Conservation (phyloP, 805 yeast genomes). For the Sungouiozyma ichnusensis region DNA sequence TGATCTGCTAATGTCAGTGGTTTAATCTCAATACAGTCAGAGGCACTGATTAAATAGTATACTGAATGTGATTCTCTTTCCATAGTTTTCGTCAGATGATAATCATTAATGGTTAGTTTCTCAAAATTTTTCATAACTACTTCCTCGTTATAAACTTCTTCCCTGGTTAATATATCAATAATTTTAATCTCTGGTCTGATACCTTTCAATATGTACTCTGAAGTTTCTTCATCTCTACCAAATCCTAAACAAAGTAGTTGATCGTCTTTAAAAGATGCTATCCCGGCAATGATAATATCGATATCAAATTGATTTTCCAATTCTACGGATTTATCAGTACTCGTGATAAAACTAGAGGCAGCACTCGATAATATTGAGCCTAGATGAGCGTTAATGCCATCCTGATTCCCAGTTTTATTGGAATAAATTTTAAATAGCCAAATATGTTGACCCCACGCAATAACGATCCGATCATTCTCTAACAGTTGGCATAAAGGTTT, state of each 20-base stretch:
- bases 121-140: conserved; percentile 49
- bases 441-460: conserved; percentile 76
- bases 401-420: conserved; percentile 1
- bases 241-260: conserved; percentile 38
- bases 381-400: conserved; percentile 8
- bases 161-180: conserved; percentile 53
- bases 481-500: conserved; percentile 69
- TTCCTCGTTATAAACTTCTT: conserved; percentile 71
- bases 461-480: conserved; percentile 52
- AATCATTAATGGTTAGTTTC: conserved; percentile 68
- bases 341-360: conserved; percentile 38
- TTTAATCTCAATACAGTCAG: conserved; percentile 69
- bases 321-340: conserved; percentile 33
- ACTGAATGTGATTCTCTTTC: conserved; percentile 25
- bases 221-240: conserved; percentile 24
- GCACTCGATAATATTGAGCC: conserved; percentile 31
- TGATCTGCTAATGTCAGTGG: conserved; percentile 63
- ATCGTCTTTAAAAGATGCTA: conserved; percentile 66
- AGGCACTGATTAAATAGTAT: conserved; percentile 67
- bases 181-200: conserved; percentile 71
- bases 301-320: conserved; percentile 31
- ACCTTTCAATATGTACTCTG: conserved; percentile 1
- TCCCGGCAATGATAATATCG: conserved; percentile 55
- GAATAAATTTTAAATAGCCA: conserved; percentile 52
- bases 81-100: conserved; percentile 48